Base-by-base conservation (phyloP, 768 basidiomycete species). In the Strobilomyces confusus region DNA sequence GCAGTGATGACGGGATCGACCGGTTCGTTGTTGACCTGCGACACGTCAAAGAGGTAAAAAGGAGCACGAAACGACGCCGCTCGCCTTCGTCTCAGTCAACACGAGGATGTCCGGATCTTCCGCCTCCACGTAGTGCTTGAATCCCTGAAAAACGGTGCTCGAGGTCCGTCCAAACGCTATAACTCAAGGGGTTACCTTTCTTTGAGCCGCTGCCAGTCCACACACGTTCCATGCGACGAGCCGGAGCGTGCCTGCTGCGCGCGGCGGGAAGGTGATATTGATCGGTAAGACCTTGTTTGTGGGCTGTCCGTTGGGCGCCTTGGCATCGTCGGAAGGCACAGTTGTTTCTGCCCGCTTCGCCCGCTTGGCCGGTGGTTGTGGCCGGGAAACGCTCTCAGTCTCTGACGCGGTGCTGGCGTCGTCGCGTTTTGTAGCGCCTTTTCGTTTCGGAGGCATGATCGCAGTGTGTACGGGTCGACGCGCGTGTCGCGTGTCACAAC, bases 41-140 rank as follows among this genome's bases (percentile, higher is more conserved):
- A 0, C 48, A 26, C 58, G 47, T 59, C 30, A 44, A 49, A 11
- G 45, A 63, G 51, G 43, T 59, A 23, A 51, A 43, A 61, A 23
- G 23, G 3, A 11, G 7, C 17, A 2, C 3, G 5, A 11, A 12
- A 30, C 23, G 6, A 17, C 1, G 22, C 3, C 0, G 2, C 58
- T 48, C 37, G 82, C 89, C 77, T 93, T 95, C 11, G 91, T 93
- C 72, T 95, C 92, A 0, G 89, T 91, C 40, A 95, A 72, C 15
- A 94, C 78, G 22, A 94, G 74, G 25, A 95, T 75, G 63, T 95
- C 92, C 0, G 92, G 82, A 63, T 93, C 84, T 61, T 95, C 92
- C 2, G 90, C 90, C 58, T 89, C 84, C 30, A 93, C 75, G 63
- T 95, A 95, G 62, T 74, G 65, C 60, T 83, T 85, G 72, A 95